Base-by-base conservation (phyloP, 1,284 basidiomycete genomes). In the Ceratobasidium sp. region DNA sequence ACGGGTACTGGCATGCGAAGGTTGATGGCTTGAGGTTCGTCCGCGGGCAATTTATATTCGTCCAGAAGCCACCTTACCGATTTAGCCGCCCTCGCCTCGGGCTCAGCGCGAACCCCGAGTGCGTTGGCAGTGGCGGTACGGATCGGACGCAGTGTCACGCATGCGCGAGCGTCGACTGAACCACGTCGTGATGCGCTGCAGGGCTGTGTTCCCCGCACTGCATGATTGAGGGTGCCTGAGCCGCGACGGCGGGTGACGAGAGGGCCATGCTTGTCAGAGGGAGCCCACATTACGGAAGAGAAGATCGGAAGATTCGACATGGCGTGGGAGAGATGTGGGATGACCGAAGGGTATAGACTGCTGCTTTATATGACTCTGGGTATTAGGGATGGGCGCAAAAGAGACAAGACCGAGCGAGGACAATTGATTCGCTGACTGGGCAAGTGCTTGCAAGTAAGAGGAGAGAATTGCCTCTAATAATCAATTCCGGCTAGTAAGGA, bases 1-100 rank as follows among this genome's bases (percentile, higher is more conserved):
- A 65, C 60, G 49, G 60, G 60, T 17, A 65, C 60, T 52, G 60
- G 60, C 60, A 65, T 65, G 60, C 60, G 60, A 29, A 29, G 10
- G 25, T 47, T 27, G 34, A 35, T 38, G 13, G n/a, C 35, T 45
- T 65, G 27, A 22, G 60, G 25, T 34, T 65, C 45, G 8, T 40
- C 62, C 12, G 22, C 45, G 17, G 50, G 35, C 15, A 27, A 65
- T 54, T 65, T 65, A 65, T 65, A 42, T 20, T 42, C 62, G 25
- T 43, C 50, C 43, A 52, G 58, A 10, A 15, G 13, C 62, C 50
- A 65, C 49, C 50, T 47, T 15, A 65, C 62, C 35, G 50, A 52
- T 65, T 65, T 65, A 49, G 49, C 49, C 22, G 32, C 62, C 32
- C 38, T 42, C 50, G 25, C 40, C 34, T 65, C 49, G 50, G 47